phyloP scores from a whole-genome alignment of 148 eudicot species.

The Limonium bicolor region DNA sequence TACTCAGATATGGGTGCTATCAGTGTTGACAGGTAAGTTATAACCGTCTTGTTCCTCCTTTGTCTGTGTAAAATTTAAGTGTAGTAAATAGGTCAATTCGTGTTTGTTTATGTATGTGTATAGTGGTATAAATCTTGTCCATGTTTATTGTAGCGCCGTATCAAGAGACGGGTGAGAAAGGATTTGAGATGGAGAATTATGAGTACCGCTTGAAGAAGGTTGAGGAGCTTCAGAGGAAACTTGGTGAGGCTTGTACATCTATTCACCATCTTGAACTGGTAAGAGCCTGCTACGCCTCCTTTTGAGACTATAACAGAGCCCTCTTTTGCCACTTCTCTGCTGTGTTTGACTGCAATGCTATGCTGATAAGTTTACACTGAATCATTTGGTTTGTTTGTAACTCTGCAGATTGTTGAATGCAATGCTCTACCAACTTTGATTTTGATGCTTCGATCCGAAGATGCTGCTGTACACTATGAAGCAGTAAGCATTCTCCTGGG shows the following conservation, averaged over 20 bases:
- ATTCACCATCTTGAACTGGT: constrained; percentile 69
- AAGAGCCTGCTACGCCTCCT: too few species aligned
- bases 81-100: too few species aligned
- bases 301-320: too few species aligned
- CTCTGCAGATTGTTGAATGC: constrained; percentile 77
- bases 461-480: constrained; percentile 82
- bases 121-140: too few species aligned
- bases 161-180: constrained; percentile 66
- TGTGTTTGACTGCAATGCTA: too few species aligned
- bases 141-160: constrained; percentile 72
- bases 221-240: constrained; percentile 59
- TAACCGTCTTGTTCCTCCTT: too few species aligned
- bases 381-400: constrained; percentile 4
- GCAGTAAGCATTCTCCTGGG: constrained; percentile 27
- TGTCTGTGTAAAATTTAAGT: too few species aligned
- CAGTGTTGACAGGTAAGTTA: too few species aligned
- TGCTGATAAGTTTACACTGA: too few species aligned
- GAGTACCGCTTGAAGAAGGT: constrained; percentile 60
- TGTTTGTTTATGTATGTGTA: too few species aligned
- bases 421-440: constrained; percentile 75
- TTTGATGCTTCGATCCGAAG: constrained; percentile 74
- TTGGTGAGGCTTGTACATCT: constrained; percentile 56
- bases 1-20: constrained; percentile 87
- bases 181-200: constrained; percentile 48
- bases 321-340: too few species aligned